Evolutionary conservation across 1,284 basidiomycete species (phyloP), one percentile per base, ranked within the genome.

Genomic region (Phellopilus nigrolimitatus): DNA sequence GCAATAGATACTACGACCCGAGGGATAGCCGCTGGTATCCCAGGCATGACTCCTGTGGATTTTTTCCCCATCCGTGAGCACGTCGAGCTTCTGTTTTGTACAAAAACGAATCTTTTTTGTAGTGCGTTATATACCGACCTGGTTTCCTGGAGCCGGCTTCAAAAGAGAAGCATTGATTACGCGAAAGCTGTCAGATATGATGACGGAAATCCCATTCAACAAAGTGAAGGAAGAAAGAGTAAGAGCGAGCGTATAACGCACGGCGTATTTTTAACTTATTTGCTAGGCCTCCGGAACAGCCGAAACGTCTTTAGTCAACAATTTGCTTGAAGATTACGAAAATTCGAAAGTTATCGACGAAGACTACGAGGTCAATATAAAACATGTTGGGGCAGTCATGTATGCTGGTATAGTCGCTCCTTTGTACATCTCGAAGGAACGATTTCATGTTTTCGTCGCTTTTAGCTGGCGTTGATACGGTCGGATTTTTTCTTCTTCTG

Each of bases 181-280:
- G 1, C 57, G 57, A n/a, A 41, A 43, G 1, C 50, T 61, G 12
- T 52, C 57, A 3, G 49, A 55, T 3, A 40, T 47, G 36, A 58
- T 61, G 42, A 31, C 60, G n/a, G 57, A 64, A 37, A 47, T 50
- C 8, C 64, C 64, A 1, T 64, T 57, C 44, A 54, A 61, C 3
- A 60, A 58, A 47, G 64, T 65, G 2, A 60, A 62, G 37, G 45
- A 48, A 13, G 55, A 56, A 10, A 55, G 64, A 59, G 64, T 47
- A 57, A 8, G 54, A 55, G 12, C 3, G 3, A 7, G 15, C 4
- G 34, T 37, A 15, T 37, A 30, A 7, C 8, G 34, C 34, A 10
- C 19, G n/a, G n/a, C n/a, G n/a, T 15, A 3, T 13, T 7, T 37
- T 17, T 37, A n/a, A 37, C 3, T 15, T 37, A 17, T 37, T 33